These are phyloP conservation scores for Rhexocercosporidium sp. DNA, from an alignment of 2,329 filamentous ascomycete genomes.

Conservation along the genomic window DNA sequence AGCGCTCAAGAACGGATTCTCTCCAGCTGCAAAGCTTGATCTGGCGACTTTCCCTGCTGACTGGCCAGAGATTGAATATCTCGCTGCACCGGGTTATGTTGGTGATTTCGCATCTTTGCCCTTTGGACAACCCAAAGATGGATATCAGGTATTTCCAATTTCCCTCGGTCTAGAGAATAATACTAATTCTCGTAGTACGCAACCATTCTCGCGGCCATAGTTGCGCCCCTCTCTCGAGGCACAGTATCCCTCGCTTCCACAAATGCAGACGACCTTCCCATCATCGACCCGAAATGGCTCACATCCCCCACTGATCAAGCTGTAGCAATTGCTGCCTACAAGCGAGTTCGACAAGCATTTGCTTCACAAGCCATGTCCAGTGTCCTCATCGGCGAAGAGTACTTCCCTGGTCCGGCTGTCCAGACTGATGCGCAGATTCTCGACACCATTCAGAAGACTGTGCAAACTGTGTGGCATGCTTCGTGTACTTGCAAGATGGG, in stretches of 20 bases:
- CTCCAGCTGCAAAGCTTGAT: conserved; percentile 4
- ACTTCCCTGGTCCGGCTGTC: conserved; percentile 26
- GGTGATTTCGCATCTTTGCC: conserved; percentile 17
- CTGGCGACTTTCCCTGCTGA: conserved; percentile 26
- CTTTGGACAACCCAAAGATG: conserved; percentile 18
- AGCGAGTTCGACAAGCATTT: conserved; percentile 46
- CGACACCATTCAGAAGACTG: conserved; percentile 35
- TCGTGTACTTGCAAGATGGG: conserved; percentile 64
- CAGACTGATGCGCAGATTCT: conserved; percentile 34
- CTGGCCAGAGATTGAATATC: conserved; percentile 33
- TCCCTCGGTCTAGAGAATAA: not conserved
- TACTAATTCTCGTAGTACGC: conserved; percentile 6
- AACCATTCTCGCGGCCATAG: conserved; percentile 39
- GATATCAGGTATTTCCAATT: conserved; percentile 4
- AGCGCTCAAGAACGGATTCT: not conserved
- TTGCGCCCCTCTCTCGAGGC: conserved; percentile 50
- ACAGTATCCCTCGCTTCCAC: conserved; percentile 48
- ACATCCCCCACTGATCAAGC: conserved; percentile 49
- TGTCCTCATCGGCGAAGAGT: conserved; percentile 28
- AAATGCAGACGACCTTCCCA: conserved; percentile 45
- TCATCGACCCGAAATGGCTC: conserved; percentile 52
- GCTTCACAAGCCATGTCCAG: conserved; percentile 24
- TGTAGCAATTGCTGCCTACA: conserved; percentile 50
- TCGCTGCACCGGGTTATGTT: conserved; percentile 19
- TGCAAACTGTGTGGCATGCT: conserved; percentile 53